Evolutionary conservation across 2,329 filamentous ascomycete genomes (phyloP), one percentile per base, ranked within the genome.

Genomic region (Claviceps paspali): DNA sequence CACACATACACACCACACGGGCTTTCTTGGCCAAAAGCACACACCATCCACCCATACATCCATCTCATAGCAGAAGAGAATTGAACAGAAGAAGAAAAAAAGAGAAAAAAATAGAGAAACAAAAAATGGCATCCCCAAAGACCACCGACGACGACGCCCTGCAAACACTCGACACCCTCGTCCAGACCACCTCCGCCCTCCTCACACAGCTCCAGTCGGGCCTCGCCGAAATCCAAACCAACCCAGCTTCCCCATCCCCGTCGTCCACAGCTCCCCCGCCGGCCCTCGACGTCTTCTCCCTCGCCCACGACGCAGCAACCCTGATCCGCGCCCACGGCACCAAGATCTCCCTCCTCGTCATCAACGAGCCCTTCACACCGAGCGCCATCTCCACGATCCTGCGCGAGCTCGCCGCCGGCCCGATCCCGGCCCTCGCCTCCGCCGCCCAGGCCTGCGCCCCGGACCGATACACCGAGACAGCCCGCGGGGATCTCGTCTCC

Each of bases 311-410:
- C 49, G 71, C 82, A 0, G 73, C 83, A 1, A 72, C 68, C 19
- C 67, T 92, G 5, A 73, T 94, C 41, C 78, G 75, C 53, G 83
- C 86, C 0, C 85, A 95, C 52, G 73, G 79, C 2, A 94, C 86
- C 5, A 94, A 93, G 44, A 68, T 95, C 19, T 88, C 83, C 0
- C 76, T 95, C 1, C 70, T 96, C 10, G 73, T 91, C 2, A 81
- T 92, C 50, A 94, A 83, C 50, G 72, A 83, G 14, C 87, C 88
- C 1, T 92, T 93, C 47, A 91, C 86, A 0, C 77, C 83, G 0
- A 76, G 78, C 1, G 87, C 84, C 5, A 67, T 93, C 24, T 62
- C 60, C 8, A 76, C 70, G 18, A 75, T 92, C 11, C 62, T 95
- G 4, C 68, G 73, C 24, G 76, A 86, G 40, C 67, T 93, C n/a